These are phyloP conservation scores for Trichoderma simmonsii DNA, from an alignment of 2,329 filamentous ascomycete species.

Conservation along the genomic window DNA sequence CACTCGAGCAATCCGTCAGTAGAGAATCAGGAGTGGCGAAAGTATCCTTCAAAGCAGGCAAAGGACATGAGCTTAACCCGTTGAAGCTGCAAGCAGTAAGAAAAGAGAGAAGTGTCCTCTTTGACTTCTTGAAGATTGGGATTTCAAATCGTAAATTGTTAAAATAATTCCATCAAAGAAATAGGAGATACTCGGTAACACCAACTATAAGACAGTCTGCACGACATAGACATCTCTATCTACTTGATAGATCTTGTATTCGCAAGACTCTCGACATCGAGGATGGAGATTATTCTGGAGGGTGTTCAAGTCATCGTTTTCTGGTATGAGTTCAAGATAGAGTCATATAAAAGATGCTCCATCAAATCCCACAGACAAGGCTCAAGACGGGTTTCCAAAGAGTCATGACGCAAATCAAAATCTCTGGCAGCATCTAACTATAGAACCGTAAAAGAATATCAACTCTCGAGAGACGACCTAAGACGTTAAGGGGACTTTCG, in stretches of 20 bases:
- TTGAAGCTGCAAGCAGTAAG: no score
- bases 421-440: neutral
- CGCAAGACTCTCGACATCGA: neutral
- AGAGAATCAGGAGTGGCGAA: neutral
- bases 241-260: neutral
- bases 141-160: neutral
- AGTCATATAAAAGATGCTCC: neutral
- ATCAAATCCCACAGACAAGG: neutral
- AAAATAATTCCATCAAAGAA: neutral
- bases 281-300: neutral
- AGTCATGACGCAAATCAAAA: no score
- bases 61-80: neutral
- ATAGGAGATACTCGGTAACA: neutral
- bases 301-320: neutral
- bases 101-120: neutral
- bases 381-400: neutral
- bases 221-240: neutral
- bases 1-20: neutral
- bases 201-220: neutral
- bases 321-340: neutral
- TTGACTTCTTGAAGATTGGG: neutral
- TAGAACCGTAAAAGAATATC: neutral
- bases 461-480: neutral
- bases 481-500: neutral
- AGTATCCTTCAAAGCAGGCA: neutral